Conservation (phyloP, 2,329 filamentous ascomycete genomes). For the Chaetomiaceae sp. region DNA sequence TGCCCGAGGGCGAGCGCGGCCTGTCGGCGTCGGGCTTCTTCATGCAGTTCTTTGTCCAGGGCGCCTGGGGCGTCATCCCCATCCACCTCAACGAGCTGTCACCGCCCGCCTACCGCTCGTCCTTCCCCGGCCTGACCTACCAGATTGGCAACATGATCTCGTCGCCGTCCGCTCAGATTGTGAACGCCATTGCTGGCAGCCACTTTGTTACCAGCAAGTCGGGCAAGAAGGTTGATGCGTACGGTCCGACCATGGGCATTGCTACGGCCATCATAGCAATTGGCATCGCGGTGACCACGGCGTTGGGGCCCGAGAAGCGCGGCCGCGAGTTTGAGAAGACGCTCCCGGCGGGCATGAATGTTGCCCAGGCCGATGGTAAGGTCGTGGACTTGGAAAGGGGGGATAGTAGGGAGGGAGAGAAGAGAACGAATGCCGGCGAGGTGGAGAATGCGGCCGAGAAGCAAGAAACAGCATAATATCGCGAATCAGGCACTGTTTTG, state of each 20-base stretch:
- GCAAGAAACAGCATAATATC: too few species aligned
- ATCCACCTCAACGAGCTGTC: constrained; percentile 71
- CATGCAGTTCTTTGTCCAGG: constrained; percentile 63
- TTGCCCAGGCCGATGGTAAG: constrained; percentile 10
- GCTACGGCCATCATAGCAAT: constrained; percentile 69
- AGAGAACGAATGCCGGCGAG: too few species aligned
- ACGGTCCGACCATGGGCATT: constrained; percentile 69
- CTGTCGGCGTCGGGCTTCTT: constrained; percentile 62
- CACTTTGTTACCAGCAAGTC: constrained; percentile 47
- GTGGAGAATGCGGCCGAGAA: background rate
- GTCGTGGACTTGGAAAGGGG: constrained; percentile 16
- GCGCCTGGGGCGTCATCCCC: constrained; percentile 61
- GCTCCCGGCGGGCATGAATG: constrained; percentile 41
- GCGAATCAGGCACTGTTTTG: background rate
- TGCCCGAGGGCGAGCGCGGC: constrained; percentile 52
- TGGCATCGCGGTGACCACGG: constrained; percentile 61
- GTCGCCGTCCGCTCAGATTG: constrained; percentile 67
- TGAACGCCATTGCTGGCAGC: constrained; percentile 65
- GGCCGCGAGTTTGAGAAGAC: constrained; percentile 63
- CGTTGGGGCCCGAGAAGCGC: constrained; percentile 67
- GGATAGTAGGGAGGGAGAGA: background rate
- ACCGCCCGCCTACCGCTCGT: constrained; percentile 62
- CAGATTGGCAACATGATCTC: constrained; percentile 72
- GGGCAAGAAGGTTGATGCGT: constrained; percentile 58
- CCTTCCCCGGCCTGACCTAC: constrained; percentile 65